These are phyloP conservation scores for Sarcomyxa edulis DNA, from an alignment of 768 basidiomycete species.

Conservation along the genomic window DNA sequence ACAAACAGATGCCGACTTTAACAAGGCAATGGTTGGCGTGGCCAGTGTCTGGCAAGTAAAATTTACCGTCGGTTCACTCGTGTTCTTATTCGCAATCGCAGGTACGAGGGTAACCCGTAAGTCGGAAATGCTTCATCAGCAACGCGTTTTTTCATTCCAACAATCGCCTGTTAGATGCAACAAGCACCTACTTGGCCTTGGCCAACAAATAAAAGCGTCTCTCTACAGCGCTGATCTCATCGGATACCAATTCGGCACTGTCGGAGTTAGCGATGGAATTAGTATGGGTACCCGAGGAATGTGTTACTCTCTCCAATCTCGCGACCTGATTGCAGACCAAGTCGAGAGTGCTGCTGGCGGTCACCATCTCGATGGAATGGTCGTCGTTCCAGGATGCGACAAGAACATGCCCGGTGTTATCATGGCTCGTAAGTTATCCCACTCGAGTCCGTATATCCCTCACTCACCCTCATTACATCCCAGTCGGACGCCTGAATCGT, in stretches of 20 bases:
- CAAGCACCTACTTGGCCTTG: conserved; percentile 84
- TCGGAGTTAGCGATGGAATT: conserved; percentile 97
- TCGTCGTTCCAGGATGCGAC: conserved; percentile 95
- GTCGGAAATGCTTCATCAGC: conserved; percentile 21
- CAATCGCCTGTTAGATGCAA: conserved; percentile 67
- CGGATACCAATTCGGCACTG: conserved; percentile 96
- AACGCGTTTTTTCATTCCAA: not conserved
- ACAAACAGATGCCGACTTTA: conserved; percentile 72
- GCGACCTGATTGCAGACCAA: conserved; percentile 96
- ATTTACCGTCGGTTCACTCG: not conserved
- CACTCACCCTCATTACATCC: conserved; percentile 3
- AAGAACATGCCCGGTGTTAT: conserved; percentile 99
- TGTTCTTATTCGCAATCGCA: conserved; percentile 24
- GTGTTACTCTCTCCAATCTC: conserved; percentile 94
- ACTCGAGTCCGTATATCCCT: not conserved
- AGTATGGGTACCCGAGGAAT: conserved; percentile 96
- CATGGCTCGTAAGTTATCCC: conserved; percentile 75
- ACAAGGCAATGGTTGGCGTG: conserved; percentile 96
- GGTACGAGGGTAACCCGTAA: conserved; percentile 99
- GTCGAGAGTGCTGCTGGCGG: conserved; percentile 96
- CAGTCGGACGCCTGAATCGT: conserved; percentile 92
- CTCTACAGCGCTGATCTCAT: conserved; percentile 66
- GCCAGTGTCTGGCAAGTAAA: conserved; percentile 89
- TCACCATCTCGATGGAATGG: conserved; percentile 98
- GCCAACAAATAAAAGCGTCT: conserved; percentile 83